These are phyloP conservation scores for Chimonanthus salicifolius DNA, from an alignment of 164 flowering plant species.

Conservation along the genomic window DNA sequence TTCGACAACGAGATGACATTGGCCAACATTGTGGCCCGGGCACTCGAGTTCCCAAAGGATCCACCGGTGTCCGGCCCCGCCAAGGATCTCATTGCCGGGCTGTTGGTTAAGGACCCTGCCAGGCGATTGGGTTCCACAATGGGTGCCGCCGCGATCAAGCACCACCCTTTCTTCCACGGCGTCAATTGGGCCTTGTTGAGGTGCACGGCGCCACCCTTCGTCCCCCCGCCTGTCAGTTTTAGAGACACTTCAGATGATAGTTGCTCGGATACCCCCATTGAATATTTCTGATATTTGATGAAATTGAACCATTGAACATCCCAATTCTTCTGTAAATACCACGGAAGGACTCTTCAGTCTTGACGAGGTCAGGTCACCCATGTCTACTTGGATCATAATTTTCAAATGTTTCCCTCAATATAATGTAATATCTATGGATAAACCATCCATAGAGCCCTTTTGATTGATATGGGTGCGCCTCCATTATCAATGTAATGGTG, in stretches of 20 bases:
- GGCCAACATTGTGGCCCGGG: slow-evolving; percentile 48
- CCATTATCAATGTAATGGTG: too few species aligned
- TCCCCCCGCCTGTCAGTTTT: slow-evolving; percentile 38
- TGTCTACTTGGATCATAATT: too few species aligned
- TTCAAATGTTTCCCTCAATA: too few species aligned
- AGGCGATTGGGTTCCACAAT: slow-evolving; percentile 57
- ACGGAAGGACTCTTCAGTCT: not conserved
- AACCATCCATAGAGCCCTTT: too few species aligned
- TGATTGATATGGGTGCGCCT: too few species aligned
- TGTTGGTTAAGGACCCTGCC: slow-evolving; percentile 61
- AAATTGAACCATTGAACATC: too few species aligned
- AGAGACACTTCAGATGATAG: slow-evolving; percentile 36
- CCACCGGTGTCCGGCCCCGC: slow-evolving; percentile 26
- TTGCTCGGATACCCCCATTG: slow-evolving; percentile 46
- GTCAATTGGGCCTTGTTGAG: slow-evolving; percentile 66
- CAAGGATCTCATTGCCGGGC: slow-evolving; percentile 45
- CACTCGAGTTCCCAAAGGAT: slow-evolving; percentile 40
- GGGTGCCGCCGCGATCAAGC: slow-evolving; percentile 76
- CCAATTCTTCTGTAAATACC: too few species aligned
- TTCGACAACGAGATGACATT: slow-evolving; percentile 50
- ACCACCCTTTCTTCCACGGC: slow-evolving; percentile 66
- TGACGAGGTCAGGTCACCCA: too few species aligned
- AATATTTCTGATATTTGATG: slow-evolving; percentile 35
- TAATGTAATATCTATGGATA: too few species aligned
- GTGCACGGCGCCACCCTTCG: slow-evolving; percentile 54